phyloP scores from a whole-genome alignment of 129 eudicot species.

The Glebionis coronaria region DNA sequence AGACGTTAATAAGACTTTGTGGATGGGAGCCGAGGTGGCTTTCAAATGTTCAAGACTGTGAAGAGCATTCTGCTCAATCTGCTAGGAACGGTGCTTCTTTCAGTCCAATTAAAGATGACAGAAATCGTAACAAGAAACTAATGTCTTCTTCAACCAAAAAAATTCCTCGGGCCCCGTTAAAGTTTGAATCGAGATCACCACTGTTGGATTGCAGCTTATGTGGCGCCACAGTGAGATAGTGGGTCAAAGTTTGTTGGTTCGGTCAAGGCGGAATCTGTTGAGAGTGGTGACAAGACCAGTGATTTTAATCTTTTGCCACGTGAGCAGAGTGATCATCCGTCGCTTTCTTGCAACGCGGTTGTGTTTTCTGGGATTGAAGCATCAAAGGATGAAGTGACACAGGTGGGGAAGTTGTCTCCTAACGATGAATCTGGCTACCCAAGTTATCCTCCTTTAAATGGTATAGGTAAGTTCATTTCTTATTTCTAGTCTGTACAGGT shows the following conservation, averaged over 20 bases:
- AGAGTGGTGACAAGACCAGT: constrained; percentile 81
- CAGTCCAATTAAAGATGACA: constrained; percentile 50
- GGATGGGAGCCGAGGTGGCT: constrained; percentile 99
- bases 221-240: constrained; percentile 92
- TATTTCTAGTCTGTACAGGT: background rate
- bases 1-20: constrained; percentile 84
- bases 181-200: constrained; percentile 73
- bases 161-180: constrained; percentile 45
- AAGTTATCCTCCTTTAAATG: too few relatives aligned
- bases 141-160: constrained; percentile 54
- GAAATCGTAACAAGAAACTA: constrained; percentile 56
- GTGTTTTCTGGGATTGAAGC: constrained; percentile 78
- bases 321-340: constrained; percentile 70
- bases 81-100: constrained; percentile 73
- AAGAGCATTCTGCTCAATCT: constrained; percentile 97
- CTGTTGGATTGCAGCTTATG: constrained; percentile 88
- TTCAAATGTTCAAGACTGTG: constrained; percentile 82
- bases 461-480: background rate
- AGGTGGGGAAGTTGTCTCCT: constrained; percentile 61
- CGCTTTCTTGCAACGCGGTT: constrained; percentile 94
- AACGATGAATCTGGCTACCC: too few relatives aligned
- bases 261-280: constrained; percentile 77
- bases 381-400: constrained; percentile 95
- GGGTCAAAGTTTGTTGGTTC: constrained; percentile 82
- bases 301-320: constrained; percentile 43